phyloP scores from a whole-genome alignment of 257 asterid genomes.

The Capsicum rhomboideum region DNA sequence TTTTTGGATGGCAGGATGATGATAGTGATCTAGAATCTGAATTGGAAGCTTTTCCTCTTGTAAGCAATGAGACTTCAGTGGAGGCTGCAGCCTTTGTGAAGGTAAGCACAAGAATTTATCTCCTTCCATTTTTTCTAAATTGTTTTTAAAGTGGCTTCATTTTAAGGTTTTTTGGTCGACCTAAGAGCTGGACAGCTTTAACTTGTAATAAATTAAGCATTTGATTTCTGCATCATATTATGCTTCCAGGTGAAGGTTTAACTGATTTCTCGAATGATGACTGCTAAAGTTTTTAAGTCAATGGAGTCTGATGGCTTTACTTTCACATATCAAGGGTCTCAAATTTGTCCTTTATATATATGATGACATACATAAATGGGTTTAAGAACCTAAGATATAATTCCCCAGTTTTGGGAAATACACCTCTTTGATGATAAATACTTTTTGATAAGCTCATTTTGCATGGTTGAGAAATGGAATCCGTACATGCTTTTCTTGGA shows the following conservation, averaged over 20 bases:
- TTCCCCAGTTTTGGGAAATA: background rate
- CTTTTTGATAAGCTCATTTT: background rate
- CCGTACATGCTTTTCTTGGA: background rate
- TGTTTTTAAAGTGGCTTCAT: background rate
- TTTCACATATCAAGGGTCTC: background rate
- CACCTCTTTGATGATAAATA: background rate
- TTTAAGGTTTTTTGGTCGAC: background rate
- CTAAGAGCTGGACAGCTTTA: background rate
- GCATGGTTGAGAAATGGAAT: background rate
- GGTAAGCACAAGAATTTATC: slow-evolving; percentile 17
- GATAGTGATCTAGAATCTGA: slow-evolving; percentile 81
- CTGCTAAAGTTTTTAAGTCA: background rate
- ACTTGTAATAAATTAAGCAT: background rate
- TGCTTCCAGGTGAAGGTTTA: background rate
- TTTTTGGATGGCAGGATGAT: slow-evolving; percentile 53
- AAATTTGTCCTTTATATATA: background rate
- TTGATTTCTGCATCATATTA: background rate
- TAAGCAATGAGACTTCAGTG: slow-evolving; percentile 53
- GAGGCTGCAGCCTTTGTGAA: slow-evolving; percentile 86
- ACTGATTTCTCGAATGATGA: background rate
- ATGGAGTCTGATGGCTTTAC: background rate
- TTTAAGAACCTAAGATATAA: background rate
- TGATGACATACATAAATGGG: background rate
- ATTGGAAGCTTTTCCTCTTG: slow-evolving; percentile 60
- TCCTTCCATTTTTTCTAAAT: background rate